Conservation (phyloP, 1,284 basidiomycete genomes). For the Apiotrichum gracile region DNA sequence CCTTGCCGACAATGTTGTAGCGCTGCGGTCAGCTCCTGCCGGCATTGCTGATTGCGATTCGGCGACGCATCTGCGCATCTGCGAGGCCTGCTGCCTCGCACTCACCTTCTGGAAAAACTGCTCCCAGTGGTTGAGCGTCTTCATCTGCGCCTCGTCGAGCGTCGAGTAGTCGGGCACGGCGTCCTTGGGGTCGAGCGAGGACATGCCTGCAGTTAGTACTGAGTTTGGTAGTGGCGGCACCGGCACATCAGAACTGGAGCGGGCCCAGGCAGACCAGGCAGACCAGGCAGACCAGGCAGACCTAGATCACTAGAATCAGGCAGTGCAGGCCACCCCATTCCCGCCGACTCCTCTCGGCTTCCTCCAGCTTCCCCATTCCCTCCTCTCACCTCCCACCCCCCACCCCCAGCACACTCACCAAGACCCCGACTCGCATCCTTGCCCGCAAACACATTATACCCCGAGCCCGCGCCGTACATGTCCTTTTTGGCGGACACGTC, state of each 20-base stretch:
- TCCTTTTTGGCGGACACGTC: constrained; percentile 45
- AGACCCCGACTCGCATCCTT: constrained; percentile 82
- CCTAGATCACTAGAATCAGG: no score
- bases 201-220: constrained; percentile 50
- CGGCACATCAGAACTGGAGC: neutral
- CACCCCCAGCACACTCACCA: constrained; percentile 51
- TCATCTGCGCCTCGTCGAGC: constrained; percentile 67
- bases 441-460: constrained; percentile 59
- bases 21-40: constrained; percentile 49
- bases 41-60: neutral
- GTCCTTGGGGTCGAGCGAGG: constrained; percentile 78
- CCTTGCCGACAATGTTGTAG: constrained; percentile 73
- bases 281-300: no score
- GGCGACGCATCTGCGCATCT: neutral
- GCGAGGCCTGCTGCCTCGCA: neutral
- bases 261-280: neutral
- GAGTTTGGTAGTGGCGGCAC: neutral
- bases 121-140: constrained; percentile 88
- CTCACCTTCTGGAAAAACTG: constrained; percentile 62
- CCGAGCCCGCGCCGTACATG: constrained; percentile 47
- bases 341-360: neutral
- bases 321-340: neutral
- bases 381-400: neutral
- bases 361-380: neutral
- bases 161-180: constrained; percentile 81